Evolutionary conservation across 2,329 filamentous ascomycete species (phyloP).

Genomic region (Hypoxylon sp.): DNA sequence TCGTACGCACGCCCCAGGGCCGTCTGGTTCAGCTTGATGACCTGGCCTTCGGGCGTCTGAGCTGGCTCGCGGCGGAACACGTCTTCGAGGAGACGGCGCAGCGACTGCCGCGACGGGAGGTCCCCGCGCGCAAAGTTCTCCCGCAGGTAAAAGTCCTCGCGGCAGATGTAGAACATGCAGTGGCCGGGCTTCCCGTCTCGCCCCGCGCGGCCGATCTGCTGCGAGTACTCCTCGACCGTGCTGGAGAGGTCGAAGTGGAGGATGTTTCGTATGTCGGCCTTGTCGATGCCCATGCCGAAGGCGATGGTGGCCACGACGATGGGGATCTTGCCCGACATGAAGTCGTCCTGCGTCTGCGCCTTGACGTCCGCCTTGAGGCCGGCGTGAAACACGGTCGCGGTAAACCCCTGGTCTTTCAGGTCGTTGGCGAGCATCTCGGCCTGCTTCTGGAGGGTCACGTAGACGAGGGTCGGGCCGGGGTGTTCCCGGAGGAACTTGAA

Average conservation of each 20-base stretch:
- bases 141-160: constrained; percentile 63
- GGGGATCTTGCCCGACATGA: constrained; percentile 56
- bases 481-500: constrained; percentile 58
- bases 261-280: constrained; percentile 62
- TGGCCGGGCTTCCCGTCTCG: constrained; percentile 60
- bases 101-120: constrained; percentile 60
- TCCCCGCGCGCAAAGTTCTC: constrained; percentile 69
- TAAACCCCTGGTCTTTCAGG: constrained; percentile 50
- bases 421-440: constrained; percentile 53
- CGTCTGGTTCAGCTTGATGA: constrained; percentile 56
- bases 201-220: constrained; percentile 64
- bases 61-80: constrained; percentile 54
- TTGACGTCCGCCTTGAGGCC: constrained; percentile 57
- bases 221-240: constrained; percentile 64
- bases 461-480: constrained; percentile 65
- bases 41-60: constrained; percentile 48
- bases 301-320: constrained; percentile 64
- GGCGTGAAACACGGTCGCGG: constrained; percentile 58
- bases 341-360: constrained; percentile 57
- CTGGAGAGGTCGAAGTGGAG: constrained; percentile 60
- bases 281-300: constrained; percentile 69
- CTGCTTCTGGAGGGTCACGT: constrained; percentile 65
- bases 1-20: constrained; percentile 59
- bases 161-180: constrained; percentile 66
- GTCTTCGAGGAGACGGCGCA: constrained; percentile 57